Base-by-base conservation (phyloP, 1,139 yeast species). In the Kodamaea anthophila region DNA sequence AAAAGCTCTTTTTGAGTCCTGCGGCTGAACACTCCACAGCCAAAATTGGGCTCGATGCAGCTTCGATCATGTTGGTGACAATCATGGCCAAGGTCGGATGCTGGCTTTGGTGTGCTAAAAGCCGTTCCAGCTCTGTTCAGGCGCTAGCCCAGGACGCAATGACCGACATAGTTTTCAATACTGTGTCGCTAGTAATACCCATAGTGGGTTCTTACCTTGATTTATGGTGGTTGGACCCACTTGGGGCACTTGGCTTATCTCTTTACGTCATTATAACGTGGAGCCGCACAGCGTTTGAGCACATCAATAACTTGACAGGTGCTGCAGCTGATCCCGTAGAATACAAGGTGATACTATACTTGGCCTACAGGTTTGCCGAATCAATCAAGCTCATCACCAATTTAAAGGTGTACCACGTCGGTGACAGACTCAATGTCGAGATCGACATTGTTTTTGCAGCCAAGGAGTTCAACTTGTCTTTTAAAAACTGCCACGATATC, bases 101-200 rank as follows among this genome's bases (percentile, higher is more conserved):
- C 46, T 83, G 73, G 65, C 21, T 71, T 5, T 74, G 85, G 76
- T 82, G 91, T 49, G 58, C 70, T 18, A 58, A 64, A n/a, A 70
- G 81, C 38, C 60, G 65, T 12, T 77, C 86, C 9, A 73, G 82
- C 10, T 75, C 87, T 0, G 81, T 83, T 2, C 82, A 75, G 48
- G 94, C 94, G 0, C 58, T 83, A 33, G 86, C 91, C 2, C 91
- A 81, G 49, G 94, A 83, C 55, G 93, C 93, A 1, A 62, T 70
- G 55, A 82, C 88, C 1, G 94, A 83, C 52, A 73, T 82, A 25
- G 69, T 81, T 3, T 83, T 83, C 61, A 49, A 49, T 52, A 47
- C 69, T 1, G 80, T 82, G 23, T 81, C 91, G 2, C 64, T 83
- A 24, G 43, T 81, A 13, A 79, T 83, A 67, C 94, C 94, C 0